Evolutionary conservation across 345 rosid genomes (phyloP), one percentile per base, ranked within the genome.

Genomic region (Raphanus sativus): DNA sequence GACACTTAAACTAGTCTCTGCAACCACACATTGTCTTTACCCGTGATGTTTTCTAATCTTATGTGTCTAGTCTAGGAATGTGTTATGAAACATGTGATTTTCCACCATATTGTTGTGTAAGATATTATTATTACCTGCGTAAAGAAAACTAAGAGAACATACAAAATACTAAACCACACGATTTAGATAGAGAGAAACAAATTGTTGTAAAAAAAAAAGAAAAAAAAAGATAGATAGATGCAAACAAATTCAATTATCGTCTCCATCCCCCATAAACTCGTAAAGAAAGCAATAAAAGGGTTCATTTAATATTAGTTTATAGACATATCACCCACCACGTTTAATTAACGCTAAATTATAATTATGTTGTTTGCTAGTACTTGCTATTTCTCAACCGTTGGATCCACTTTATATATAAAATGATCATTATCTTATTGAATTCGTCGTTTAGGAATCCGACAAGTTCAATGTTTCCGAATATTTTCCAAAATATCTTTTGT

Each of bases 401-500:
- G 45, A 17, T 59, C 21, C 36, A 28, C 11, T 12, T 42, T 75
- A 2, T 4, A 59, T 1, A 48, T 13, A 48, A 48, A n/a, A 30
- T 29, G 2, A 58, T 42, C 25, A 58, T 6, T 66, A 66, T 28
- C 36, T 13, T 29, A 42, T 5, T 16, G 61, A 67, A 8, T 36
- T 67, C 60, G 78, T 75, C 65, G 45, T 56, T 21, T 67, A 67
- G 16, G 60, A 56, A 67, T 26, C 62, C 17, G 52, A 68, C 74
- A 69, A 25, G 16, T n/a, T 68, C 40, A 69, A 12, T 48, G 59
- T 67, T 67, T 26, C 8, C 59, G 26, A 58, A 25, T 58, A 58
- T 48, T 30, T 28, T n/a, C 1, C 5, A 74, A 58, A 75, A 68
- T 28, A 69, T 48, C 38, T 68, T 60, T 30, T 6, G 64, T 62